Conservation (phyloP, 2,329 filamentous ascomycete species). For the Fusarium ambrosium region DNA sequence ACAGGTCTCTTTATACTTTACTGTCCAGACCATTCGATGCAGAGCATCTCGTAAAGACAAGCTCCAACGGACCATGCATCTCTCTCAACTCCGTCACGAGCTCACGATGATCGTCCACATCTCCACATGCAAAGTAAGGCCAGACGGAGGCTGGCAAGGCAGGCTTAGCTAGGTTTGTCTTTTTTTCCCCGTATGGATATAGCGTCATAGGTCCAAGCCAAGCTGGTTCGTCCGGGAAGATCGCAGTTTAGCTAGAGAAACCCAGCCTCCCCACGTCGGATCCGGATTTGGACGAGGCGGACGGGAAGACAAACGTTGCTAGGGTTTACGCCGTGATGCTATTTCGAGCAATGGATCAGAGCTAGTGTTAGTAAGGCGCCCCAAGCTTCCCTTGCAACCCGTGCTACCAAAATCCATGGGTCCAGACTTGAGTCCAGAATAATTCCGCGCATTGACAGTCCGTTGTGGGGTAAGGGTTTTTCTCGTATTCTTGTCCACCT, state of each 20-base stretch:
- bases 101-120: constrained; percentile 32
- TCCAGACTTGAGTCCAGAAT: constrained; percentile 36
- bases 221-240: background rate
- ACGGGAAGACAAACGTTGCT: constrained; percentile 7
- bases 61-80: constrained; percentile 30
- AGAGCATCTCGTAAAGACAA: constrained; percentile 20
- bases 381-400: background rate
- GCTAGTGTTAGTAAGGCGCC: background rate
- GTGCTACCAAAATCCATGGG: background rate
- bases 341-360: constrained; percentile 31
- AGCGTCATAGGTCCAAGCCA: constrained; percentile 27
- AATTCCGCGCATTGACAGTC: constrained; percentile 23
- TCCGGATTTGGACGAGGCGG: background rate
- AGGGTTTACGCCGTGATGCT: constrained; percentile 31
- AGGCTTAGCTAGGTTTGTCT: constrained; percentile 6
- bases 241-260: constrained; percentile 1
- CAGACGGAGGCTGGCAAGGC: constrained; percentile 29
- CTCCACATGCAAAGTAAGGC: constrained; percentile 32
- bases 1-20: constrained; percentile 42
- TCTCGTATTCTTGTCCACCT: constrained; percentile 40
- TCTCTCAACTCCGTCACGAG: constrained; percentile 33
- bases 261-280: background rate
- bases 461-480: constrained; percentile 37
- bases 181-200: constrained; percentile 13
- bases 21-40: background rate